These are phyloP conservation scores for Euphorbia schlechtendalii DNA, from an alignment of 441 rosid species.

Conservation along the genomic window DNA sequence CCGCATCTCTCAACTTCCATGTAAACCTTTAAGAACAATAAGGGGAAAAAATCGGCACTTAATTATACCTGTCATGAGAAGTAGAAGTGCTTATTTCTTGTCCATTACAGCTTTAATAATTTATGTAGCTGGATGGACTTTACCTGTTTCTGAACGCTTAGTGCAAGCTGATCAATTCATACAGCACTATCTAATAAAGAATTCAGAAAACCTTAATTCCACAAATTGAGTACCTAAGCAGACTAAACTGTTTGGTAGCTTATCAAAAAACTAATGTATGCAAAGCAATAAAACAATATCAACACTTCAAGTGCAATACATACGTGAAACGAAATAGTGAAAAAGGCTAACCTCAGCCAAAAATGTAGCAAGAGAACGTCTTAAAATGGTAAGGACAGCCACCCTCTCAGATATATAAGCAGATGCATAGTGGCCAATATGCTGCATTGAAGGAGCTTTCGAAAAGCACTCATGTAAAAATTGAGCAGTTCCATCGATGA, in stretches of 20 bases:
- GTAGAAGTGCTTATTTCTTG: not conserved
- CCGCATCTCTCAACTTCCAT: slow-evolving; percentile 63
- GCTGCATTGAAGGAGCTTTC: slow-evolving; percentile 50
- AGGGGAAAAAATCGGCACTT: slow-evolving; percentile 9
- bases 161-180: slow-evolving; percentile 2
- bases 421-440: slow-evolving; percentile 52
- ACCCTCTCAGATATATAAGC: slow-evolving; percentile 65
- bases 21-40: slow-evolving; percentile 48
- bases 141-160: not conserved
- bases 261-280: not conserved
- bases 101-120: not conserved
- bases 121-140: not conserved
- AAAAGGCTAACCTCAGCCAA: slow-evolving; percentile 63
- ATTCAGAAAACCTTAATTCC: not conserved
- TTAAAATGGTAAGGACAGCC: slow-evolving; percentile 44
- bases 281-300: not conserved
- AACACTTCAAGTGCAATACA: not conserved
- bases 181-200: not conserved
- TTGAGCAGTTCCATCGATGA: slow-evolving; percentile 45
- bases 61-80: not conserved
- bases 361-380: slow-evolving; percentile 67
- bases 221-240: not conserved
- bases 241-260: not conserved
- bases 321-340: not conserved
- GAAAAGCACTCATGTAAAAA: slow-evolving; percentile 34